Evolutionary conservation across 192 early-diverging fungal genomes (phyloP), one percentile per base, ranked within the genome.

Genomic region (Dissophora globulifera): DNA sequence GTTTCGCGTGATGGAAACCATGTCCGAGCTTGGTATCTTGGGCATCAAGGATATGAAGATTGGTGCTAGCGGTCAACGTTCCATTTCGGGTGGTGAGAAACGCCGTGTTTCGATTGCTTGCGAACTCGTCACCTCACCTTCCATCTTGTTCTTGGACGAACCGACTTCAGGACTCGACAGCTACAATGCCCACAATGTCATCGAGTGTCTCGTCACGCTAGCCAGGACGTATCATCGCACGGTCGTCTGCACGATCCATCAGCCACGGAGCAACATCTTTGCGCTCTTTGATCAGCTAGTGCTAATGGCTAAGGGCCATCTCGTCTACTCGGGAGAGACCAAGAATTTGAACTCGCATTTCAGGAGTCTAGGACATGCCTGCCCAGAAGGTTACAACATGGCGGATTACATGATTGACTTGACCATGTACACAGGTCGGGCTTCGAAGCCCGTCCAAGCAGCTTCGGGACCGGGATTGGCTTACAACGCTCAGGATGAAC

Each of bases 71-170:
- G 75, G 75, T 3, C 70, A 79, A 25, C 87, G 96, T 31, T 94
- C 93, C 26, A 94, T 97, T 23, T 92, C 90, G 41, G 96, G 96
- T 30, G 95, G 96, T 51, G 95, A 98, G 66, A 93, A 93, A 62
- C 89, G 95, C 43, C 89, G 96, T 45, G 95, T 98, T 0, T 90
- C 91, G 20, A 97, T 98, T 82, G 96, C 94, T 35, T 94, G 93
- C 50, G 95, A 96, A 58, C 82, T 98, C 29, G 95, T 98, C n/a
- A 96, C 95, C 0, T 90, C 90, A 7, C 95, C 95, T 1, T 90
- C 90, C 15, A 93, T 98, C 62, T 80, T 98, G 50, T 96, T 96
- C 60, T 78, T 98, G 62, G 92, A 94, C 54, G 93, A 94, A 69
- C 91, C 93, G 17, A 94, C 93, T 0, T 89, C 85, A 30, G 94